Conservation (phyloP, 148 eudicot species). For the Diospyros lotus region DNA sequence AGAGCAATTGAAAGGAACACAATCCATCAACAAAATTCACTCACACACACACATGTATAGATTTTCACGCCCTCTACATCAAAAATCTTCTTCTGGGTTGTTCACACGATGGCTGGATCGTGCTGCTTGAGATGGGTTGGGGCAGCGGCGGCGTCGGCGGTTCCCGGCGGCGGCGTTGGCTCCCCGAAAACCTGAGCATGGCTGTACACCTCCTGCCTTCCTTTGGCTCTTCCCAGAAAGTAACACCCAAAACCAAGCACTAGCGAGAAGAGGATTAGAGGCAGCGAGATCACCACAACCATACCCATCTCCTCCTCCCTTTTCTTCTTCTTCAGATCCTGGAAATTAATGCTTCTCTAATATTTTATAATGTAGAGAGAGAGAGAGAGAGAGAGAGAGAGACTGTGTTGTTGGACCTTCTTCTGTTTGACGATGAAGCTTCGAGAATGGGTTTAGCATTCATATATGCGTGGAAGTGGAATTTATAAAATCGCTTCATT, state of each 20-base stretch:
- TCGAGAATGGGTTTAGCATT: not conserved
- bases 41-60: too few species aligned
- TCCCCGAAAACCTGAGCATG: conserved; percentile 34
- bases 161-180: conserved; percentile 41
- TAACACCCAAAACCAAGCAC: conserved; percentile 50
- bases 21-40: not conserved
- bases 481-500: not conserved
- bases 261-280: conserved; percentile 38
- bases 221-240: conserved; percentile 45
- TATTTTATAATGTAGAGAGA: not conserved
- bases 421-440: not conserved
- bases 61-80: too few species aligned
- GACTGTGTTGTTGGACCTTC: not conserved
- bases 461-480: too few species aligned
- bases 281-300: conserved; percentile 51
- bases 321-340: not conserved
- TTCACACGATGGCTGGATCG: conserved; percentile 28
- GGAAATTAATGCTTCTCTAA: not conserved
- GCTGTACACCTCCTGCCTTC: conserved; percentile 36
- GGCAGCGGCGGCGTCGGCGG: not conserved
- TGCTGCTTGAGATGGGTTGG: conserved; percentile 20
- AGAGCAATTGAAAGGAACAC: not conserved
- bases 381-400: not conserved
- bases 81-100: not conserved
- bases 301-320: conserved; percentile 30